Evolutionary conservation across 495 filamentous ascomycete genomes (phyloP), one percentile per base, ranked within the genome.

Genomic region (Tetracladium setigerum): DNA sequence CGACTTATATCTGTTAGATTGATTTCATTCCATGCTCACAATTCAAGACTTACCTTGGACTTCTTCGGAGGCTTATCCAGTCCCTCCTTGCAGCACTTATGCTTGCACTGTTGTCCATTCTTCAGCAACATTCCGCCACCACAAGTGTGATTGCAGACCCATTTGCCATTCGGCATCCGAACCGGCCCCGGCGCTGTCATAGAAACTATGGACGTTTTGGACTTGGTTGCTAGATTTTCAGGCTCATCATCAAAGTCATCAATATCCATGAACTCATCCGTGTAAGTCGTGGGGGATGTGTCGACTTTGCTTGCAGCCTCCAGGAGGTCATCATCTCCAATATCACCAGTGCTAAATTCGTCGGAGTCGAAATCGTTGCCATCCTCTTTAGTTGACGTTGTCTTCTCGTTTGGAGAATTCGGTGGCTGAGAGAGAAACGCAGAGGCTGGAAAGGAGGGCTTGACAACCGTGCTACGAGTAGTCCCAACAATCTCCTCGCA

Each of bases 401-500:
- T 43, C 18, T 8, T 30, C 53, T 40, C 55, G 13, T 4, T 59
- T 16, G 39, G 31, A 12, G 15, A 11, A 17, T 6, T 33, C 9
- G 15, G 16, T 22, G n/a, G 34, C 47, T 34, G 37, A 12, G 52
- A 24, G 24, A 68, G 66, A 57, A 90, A 90, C 1, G 70, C 57
- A 0, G 70, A 71, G 0, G 64, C 50, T 2, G 80, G 74, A 44
- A 95, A 59, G 31, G 78, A 65, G 17, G 79, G 83, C 33, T 78
- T 78, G 9, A 95, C 53, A 9, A 74, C 65, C 34, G 76, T 78
- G 24, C 69, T 68, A 36, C 79, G 71, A 46, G 77, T 62, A 0
- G 94, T 96, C 2, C 91, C 94, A 52, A 91, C 88, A 51, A 96
- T 86, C 33, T 88, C 85, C 62, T 96, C 91, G 54, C 92, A 96